Base-by-base conservation (phyloP, 2,329 filamentous ascomycete genomes). In the Didymella lethalis region DNA sequence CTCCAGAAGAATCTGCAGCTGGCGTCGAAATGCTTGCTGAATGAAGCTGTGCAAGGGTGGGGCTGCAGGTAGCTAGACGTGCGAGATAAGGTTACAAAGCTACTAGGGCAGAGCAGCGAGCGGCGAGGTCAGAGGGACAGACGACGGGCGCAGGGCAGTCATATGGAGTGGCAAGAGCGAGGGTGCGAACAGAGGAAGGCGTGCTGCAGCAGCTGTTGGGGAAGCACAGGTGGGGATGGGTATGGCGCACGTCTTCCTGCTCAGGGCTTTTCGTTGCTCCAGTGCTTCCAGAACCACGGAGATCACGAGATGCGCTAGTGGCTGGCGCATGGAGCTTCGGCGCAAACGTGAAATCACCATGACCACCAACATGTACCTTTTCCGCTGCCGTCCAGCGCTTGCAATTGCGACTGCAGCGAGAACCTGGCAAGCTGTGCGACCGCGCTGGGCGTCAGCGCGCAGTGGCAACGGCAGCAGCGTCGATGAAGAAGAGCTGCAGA, bases 401-500 rank as follows among this genome's bases (percentile, higher is more conserved):
- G 36, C 52, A 43, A 46, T 56, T 50, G 23, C 54, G 54, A 32
- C 57, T 45, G 54, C 49, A 29, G 60, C 54, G 14, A 60, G 48
- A 46, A 26, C 47, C 49, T 34, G 61, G 34, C 56, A 54, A 38
- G 56, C 59, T 48, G 57, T 50, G 48, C 53, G 47, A 48, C 52
- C 36, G 23, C 43, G 56, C 47, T 60, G 62, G 28, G 47, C 48
- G 7, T 60, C 63, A 44, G 48, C 57, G 25, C 44, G 47, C 52
- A 53, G 23, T 48, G 58, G 46, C 49, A 41, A 50, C 57, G 29
- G 48, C 53, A 44, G 48, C 48, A 57, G 47, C 47, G 61, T 60
- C 36, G 63, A 53, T 60, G 66, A 72, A 41, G 71, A 77, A 16
- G 71, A 75, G 32, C 61, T 78, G 40, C 67, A 65, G 31, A 75